These are phyloP conservation scores for Anastatica hierochuntica DNA, from an alignment of 345 rosid species.

Conservation along the genomic window DNA sequence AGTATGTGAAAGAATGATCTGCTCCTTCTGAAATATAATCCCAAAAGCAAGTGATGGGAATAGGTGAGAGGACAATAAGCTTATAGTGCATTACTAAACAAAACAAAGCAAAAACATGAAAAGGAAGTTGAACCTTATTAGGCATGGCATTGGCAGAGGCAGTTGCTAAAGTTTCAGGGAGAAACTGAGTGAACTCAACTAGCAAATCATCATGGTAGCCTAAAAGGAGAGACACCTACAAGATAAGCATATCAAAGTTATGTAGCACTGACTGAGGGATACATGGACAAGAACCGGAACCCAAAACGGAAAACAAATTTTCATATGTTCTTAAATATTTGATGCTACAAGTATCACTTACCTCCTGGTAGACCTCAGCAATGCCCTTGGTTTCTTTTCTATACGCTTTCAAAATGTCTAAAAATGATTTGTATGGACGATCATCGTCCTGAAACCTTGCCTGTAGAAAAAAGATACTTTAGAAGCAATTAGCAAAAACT, in stretches of 20 bases:
- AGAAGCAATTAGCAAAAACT: not conserved
- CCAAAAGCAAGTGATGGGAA: too few species aligned
- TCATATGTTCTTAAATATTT: not conserved
- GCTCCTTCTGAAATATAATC: too few species aligned
- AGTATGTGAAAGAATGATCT: too few species aligned
- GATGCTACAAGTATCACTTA: too few species aligned
- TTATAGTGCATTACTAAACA: too few species aligned
- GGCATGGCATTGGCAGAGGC: too few species aligned
- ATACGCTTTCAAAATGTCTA: conserved; percentile 69
- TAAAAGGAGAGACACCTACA: conserved; percentile 67
- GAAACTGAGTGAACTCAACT: conserved; percentile 60
- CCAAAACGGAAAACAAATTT: not conserved
- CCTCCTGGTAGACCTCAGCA: conserved; percentile 68
- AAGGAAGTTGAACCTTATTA: too few species aligned
- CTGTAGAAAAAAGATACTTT: conserved; percentile 25
- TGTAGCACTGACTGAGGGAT: not conserved
- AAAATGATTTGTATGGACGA: conserved; percentile 70
- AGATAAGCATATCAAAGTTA: not conserved
- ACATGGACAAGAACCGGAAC: not conserved
- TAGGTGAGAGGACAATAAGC: too few species aligned
- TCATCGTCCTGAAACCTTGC: conserved; percentile 77
- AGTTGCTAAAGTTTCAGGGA: conserved; percentile 64
- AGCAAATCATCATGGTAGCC: conserved; percentile 67
- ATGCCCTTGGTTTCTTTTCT: conserved; percentile 71
- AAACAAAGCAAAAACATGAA: too few species aligned